Base-by-base conservation (phyloP, 2,329 filamentous ascomycete species). In the Xylaria polymorpha region DNA sequence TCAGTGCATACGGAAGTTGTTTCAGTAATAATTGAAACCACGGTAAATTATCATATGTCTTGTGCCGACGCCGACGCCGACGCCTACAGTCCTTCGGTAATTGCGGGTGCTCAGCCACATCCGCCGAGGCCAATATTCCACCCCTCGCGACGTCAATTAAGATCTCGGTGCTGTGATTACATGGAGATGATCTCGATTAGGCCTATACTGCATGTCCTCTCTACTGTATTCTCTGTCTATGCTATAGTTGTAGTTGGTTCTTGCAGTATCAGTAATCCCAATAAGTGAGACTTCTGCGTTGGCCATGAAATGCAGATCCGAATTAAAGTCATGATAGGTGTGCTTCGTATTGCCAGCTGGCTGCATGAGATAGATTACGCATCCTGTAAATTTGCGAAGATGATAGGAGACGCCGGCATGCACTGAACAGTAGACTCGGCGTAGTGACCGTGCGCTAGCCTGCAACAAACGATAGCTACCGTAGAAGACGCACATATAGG, bases 71-170 rank as follows among this genome's bases (percentile, higher is more conserved):
- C 41, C 2, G 32, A 12, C 12, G 43, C 41, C 60, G 37, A 57
- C 15, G 22, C 41, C 2, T 44, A 3, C 37, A 22, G 55, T 25
- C 7, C 22, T 48, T 62, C 64, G 64, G 64, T 62, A 56, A 62
- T 62, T 67, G n/a, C 64, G 32, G 18, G 10, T 46, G 29, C n/a
- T 53, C 48, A 46, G 14, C 57, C 64, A 56, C 48, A 39, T 43
- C 37, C n/a, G 18, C 29, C 10, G 50, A 56, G 20, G 7, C 37
- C 55, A 43, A 57, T 43, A 57, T 57, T 18, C 8, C n/a, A 32
- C 18, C 32, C 32, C n/a, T 39, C 32, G 18, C 15, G 9, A 51
- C 25, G 48, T 32, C 44, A 25, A n/a, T 35, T 9, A 22, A 39
- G 12, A 56, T 51, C 48, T 51, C 25, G 3, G 25, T 9, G 15